Conservation (phyloP, 176 grass and related monocot species). For the Carex scoparia region DNA sequence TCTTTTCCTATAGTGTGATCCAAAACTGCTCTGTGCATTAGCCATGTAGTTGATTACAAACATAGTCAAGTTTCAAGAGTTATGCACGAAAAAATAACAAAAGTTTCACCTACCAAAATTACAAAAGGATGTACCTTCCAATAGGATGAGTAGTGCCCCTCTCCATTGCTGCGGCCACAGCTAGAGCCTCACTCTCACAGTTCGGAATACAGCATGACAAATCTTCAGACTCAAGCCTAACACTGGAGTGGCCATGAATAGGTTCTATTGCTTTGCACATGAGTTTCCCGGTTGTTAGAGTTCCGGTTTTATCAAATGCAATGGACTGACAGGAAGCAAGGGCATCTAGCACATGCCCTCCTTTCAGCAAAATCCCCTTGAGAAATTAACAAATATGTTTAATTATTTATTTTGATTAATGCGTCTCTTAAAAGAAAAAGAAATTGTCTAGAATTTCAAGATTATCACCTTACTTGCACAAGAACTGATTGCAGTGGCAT, state of each 20-base stretch:
- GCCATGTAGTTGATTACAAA: slow-evolving; percentile 31
- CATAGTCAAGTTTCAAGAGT: neutral
- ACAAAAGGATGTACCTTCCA: slow-evolving; percentile 52
- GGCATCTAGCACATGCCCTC: slow-evolving; percentile 93
- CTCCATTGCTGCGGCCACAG: slow-evolving; percentile 96
- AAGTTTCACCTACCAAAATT: slow-evolving; percentile 1
- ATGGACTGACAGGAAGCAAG: slow-evolving; percentile 83
- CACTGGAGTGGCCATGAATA: slow-evolving; percentile 73
- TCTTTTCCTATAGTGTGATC: slow-evolving; percentile 79
- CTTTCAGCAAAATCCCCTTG: slow-evolving; percentile 96
- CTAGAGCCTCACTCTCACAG: slow-evolving; percentile 97
- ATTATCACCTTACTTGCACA: slow-evolving; percentile 83
- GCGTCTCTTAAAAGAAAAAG: slow-evolving; percentile 8
- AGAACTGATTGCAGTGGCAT: slow-evolving; percentile 95
- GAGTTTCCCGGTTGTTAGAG: slow-evolving; percentile 93
- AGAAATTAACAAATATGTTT: slow-evolving; percentile 29
- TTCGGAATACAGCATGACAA: slow-evolving; percentile 73
- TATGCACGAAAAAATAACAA: neutral
- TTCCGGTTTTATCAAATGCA: slow-evolving; percentile 99
- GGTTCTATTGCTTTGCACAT: slow-evolving; percentile 94
- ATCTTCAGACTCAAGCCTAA: slow-evolving; percentile 31
- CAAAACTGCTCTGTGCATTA: slow-evolving; percentile 92
- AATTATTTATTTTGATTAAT: slow-evolving; percentile 14
- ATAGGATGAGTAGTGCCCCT: slow-evolving; percentile 98
- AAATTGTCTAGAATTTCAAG: slow-evolving; percentile 18